phyloP scores from a whole-genome alignment of 306 rosid genomes.

The Trifolium dubium region DNA sequence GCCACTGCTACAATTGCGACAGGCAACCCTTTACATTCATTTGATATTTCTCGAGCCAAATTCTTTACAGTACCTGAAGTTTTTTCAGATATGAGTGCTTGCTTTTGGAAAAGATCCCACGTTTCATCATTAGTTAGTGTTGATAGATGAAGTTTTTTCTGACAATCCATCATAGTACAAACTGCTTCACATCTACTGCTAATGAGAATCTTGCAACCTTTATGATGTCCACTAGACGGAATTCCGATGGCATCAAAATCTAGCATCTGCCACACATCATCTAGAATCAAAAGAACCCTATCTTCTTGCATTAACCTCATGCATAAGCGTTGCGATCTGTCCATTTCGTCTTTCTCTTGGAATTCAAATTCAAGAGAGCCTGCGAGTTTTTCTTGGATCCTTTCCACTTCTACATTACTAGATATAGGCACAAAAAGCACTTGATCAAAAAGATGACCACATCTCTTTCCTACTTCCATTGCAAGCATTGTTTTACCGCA shows the following conservation, averaged over 20 bases:
- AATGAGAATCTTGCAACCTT: constrained; percentile 26
- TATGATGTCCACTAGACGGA: constrained; percentile 26
- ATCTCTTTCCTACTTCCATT: constrained; percentile 26
- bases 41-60: constrained; percentile 24
- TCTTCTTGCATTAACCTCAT: constrained; percentile 27
- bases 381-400: constrained; percentile 33
- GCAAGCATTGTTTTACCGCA: constrained; percentile 37
- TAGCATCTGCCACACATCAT: constrained; percentile 34
- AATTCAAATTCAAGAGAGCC: constrained; percentile 29
- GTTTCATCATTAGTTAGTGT: constrained; percentile 25
- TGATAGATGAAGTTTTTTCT: constrained; percentile 6
- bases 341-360: constrained; percentile 16
- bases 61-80: not conserved
- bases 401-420: constrained; percentile 5
- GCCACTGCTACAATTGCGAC: constrained; percentile 27
- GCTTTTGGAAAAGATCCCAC: constrained; percentile 31
- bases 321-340: constrained; percentile 24
- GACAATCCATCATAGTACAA: constrained; percentile 37
- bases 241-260: constrained; percentile 23
- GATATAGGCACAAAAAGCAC: constrained; percentile 29
- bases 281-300: constrained; percentile 26
- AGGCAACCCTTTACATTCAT: constrained; percentile 34
- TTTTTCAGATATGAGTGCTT: constrained; percentile 4
- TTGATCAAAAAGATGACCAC: constrained; percentile 21
- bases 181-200: constrained; percentile 30